A percentile compares a stretch with the other conserved stretches of the same genome.
Evolutionary conservation across 208 protist genomes (phyloP).

Genomic region (Leishmania tarentolae): DNA sequence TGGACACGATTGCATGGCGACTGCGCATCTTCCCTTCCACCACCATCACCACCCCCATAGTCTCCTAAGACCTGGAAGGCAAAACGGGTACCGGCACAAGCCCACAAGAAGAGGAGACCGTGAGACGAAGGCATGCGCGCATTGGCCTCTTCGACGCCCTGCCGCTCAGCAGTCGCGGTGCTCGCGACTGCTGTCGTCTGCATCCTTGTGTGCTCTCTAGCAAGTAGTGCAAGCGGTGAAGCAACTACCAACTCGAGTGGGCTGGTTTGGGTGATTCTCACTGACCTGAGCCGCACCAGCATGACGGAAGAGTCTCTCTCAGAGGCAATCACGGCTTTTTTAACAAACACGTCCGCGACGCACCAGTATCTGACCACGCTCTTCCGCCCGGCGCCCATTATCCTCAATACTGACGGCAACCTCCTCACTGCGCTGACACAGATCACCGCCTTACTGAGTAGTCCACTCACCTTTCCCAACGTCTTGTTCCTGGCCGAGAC

Average conservation of each 20-base stretch:
- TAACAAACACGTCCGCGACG: conserved; percentile 18
- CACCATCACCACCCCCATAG: too few relatives aligned
- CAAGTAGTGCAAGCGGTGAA: not conserved
- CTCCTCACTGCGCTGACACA: conserved; percentile 56
- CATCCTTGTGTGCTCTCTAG: not conserved
- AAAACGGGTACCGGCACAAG: not conserved
- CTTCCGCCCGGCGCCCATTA: conserved; percentile 36
- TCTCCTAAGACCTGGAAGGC: too few relatives aligned
- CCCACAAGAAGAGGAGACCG: not conserved
- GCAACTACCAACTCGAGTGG: conserved; percentile 8
- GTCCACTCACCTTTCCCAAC: conserved; percentile 41
- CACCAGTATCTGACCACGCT: conserved; percentile 25
- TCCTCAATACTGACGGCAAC: conserved; percentile 66
- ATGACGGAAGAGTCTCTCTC: conserved; percentile 38
- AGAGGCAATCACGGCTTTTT: conserved; percentile 35
- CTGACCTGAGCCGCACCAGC: conserved; percentile 50
- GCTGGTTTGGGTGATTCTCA: conserved; percentile 54
- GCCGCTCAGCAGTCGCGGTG: not conserved
- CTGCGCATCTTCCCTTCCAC: too few relatives aligned
- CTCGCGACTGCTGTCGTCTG: not conserved
- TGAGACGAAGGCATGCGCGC: not conserved
- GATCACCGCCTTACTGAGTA: conserved; percentile 43
- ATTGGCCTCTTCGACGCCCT: not conserved
- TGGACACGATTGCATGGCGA: not conserved
- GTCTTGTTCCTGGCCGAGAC: conserved; percentile 77